These are phyloP conservation scores for Kwoniella europaea DNA, from an alignment of 768 basidiomycete species.

Conservation along the genomic window DNA sequence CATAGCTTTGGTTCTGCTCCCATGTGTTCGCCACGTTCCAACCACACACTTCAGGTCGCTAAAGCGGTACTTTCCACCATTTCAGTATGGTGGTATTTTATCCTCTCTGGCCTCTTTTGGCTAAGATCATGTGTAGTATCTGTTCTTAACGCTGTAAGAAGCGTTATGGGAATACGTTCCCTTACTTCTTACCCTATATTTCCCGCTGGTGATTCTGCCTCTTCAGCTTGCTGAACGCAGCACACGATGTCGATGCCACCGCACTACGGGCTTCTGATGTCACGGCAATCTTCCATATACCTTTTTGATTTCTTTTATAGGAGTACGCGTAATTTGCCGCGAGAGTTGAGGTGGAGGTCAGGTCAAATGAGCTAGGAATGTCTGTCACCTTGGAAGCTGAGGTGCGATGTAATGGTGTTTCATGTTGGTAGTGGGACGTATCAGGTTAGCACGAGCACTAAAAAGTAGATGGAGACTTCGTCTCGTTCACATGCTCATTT, in stretches of 20 bases:
- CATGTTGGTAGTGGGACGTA: neutral
- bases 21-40: no score
- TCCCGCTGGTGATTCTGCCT: slow-evolving; percentile 36
- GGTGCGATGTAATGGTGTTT: neutral
- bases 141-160: slow-evolving; percentile 55
- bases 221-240: slow-evolving; percentile 50
- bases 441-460: neutral
- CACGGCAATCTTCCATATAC: slow-evolving; percentile 33
- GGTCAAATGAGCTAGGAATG: neutral
- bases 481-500: no score
- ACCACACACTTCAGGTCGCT: neutral
- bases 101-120: slow-evolving; percentile 58
- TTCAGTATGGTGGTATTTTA: slow-evolving; percentile 3
- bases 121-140: slow-evolving; percentile 58
- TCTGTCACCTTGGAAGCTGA: neutral
- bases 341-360: neutral
- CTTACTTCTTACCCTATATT: slow-evolving; percentile 42
- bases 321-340: neutral
- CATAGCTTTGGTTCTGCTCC: neutral
- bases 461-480: neutral
- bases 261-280: slow-evolving; percentile 54
- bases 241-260: slow-evolving; percentile 49
- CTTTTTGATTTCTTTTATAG: slow-evolving; percentile 1
- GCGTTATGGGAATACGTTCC: slow-evolving; percentile 38
- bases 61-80: neutral